Percentiles rank a stretch among this genome's conserved stretches.
Conservation (phyloP, 441 rosid species). For the Populus hybrid region DNA sequence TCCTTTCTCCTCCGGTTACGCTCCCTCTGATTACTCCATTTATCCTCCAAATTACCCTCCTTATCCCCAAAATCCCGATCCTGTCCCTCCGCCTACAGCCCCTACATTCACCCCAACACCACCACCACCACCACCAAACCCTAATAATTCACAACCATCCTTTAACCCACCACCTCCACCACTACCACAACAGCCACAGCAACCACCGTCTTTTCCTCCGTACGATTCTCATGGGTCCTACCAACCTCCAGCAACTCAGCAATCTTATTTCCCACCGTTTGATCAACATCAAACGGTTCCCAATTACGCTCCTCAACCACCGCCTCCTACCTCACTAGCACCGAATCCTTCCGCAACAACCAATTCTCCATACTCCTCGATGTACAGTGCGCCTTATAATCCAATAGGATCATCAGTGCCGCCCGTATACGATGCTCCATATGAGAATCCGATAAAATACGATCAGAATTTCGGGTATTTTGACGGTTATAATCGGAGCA, state of each 20-base stretch:
- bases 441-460: slow-evolving; percentile 52
- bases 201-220: slow-evolving; percentile 41
- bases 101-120: slow-evolving; percentile 47
- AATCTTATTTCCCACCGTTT: slow-evolving; percentile 45
- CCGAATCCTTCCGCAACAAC: slow-evolving; percentile 23
- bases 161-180: slow-evolving; percentile 25
- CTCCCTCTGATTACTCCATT: slow-evolving; percentile 41
- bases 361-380: slow-evolving; percentile 41
- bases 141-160: slow-evolving; percentile 28
- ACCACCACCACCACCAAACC: slow-evolving; percentile 28
- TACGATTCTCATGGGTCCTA: slow-evolving; percentile 61
- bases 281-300: slow-evolving; percentile 62
- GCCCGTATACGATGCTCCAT: slow-evolving; percentile 39
- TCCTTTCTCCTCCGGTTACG: slow-evolving; percentile 40
- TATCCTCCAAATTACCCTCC: slow-evolving; percentile 52
- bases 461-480: slow-evolving; percentile 48
- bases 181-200: slow-evolving; percentile 33
- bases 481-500: slow-evolving; percentile 38
- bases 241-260: slow-evolving; percentile 52
- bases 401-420: slow-evolving; percentile 44
- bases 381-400: slow-evolving; percentile 47
- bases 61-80: slow-evolving; percentile 55
- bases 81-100: slow-evolving; percentile 57
- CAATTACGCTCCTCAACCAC: slow-evolving; percentile 40
- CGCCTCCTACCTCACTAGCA: slow-evolving; percentile 22